Percentiles rank a stretch among this genome's conserved stretches.
Evolutionary conservation across 306 rosid genomes (phyloP).

Genomic region (Biancaea sappan): DNA sequence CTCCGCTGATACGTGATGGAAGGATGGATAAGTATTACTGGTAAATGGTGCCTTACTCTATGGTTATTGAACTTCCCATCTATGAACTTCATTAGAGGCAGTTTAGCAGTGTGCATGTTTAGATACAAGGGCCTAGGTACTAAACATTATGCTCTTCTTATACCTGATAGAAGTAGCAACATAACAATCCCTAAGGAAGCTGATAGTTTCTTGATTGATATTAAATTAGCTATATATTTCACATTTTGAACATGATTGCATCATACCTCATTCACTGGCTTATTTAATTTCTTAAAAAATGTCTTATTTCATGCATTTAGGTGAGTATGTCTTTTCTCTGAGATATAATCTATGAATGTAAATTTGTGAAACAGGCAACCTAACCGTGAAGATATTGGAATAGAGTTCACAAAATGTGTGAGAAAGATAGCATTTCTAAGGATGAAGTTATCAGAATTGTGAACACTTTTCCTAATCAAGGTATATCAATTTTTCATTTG

Average conservation of each 20-base stretch:
- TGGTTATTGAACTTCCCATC: conserved; percentile 17
- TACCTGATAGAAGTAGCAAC: not conserved
- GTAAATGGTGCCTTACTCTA: conserved; percentile 45
- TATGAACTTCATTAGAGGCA: conserved; percentile 1
- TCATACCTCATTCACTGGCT: conserved; percentile 21
- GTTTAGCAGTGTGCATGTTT: not conserved
- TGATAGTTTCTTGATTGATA: conserved; percentile 21
- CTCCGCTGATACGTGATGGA: conserved; percentile 97
- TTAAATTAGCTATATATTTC: conserved; percentile 1
- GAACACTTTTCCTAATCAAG: conserved; percentile 86
- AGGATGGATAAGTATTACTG: conserved; percentile 99
- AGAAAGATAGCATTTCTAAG: conserved; percentile 83
- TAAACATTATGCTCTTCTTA: not conserved
- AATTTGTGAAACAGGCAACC: conserved; percentile 97
- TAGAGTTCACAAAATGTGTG: conserved; percentile 80
- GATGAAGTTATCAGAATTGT: conserved; percentile 70
- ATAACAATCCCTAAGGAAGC: not conserved
- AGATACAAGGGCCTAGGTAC: not conserved
- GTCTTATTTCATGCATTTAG: conserved; percentile 26
- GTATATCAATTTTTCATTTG: conserved; percentile 44
- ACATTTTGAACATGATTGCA: not conserved
- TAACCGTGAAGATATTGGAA: conserved; percentile 80
- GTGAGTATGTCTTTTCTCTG: conserved; percentile 33
- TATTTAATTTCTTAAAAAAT: conserved; percentile 6
- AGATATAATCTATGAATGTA: conserved; percentile 41